Percentiles rank a stretch among this genome's conserved stretches.
These are phyloP conservation scores for Entomortierella chlamydospora DNA, from an alignment of 192 early-diverging fungal genomes.

Conservation along the genomic window DNA sequence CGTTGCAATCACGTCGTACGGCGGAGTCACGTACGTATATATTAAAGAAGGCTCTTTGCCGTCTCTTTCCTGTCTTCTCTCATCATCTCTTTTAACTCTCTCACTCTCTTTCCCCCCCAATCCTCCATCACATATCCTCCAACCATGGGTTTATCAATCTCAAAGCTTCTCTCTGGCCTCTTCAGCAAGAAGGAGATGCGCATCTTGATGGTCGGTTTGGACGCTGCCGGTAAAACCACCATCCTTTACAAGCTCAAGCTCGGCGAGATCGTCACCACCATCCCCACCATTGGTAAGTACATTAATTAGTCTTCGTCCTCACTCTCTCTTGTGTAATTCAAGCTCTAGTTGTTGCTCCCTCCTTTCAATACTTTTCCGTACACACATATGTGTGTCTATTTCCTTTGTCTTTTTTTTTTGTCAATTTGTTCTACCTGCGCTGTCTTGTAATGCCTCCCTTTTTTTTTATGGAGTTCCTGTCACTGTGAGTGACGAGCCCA, in stretches of 20 bases:
- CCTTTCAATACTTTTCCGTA: too few species aligned
- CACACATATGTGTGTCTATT: too few species aligned
- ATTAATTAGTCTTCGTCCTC: background rate
- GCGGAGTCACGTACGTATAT: background rate
- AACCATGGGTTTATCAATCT: constrained; percentile 90
- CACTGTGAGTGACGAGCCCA: too few species aligned
- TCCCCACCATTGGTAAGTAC: constrained; percentile 94
- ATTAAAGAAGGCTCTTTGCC: background rate
- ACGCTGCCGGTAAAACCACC: constrained; percentile 98
- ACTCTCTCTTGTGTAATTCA: background rate
- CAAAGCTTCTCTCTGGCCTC: constrained; percentile 77
- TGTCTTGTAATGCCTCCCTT: too few species aligned
- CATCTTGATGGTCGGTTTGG: constrained; percentile 96
- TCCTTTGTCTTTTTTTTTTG: too few species aligned
- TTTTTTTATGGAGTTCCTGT: too few species aligned
- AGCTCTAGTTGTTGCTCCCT: too few species aligned
- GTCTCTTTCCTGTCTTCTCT: background rate
- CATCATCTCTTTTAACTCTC: background rate
- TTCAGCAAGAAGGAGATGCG: constrained; percentile 97
- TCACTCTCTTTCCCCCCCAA: background rate
- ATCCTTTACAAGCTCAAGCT: constrained; percentile 99
- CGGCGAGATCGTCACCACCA: constrained; percentile 98
- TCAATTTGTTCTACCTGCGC: too few species aligned
- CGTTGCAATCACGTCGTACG: background rate
- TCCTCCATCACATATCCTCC: constrained; percentile 10